Percentiles rank a stretch among this genome's conserved stretches.
Evolutionary conservation across 2,329 filamentous ascomycete genomes (phyloP).

Genomic region (Dactylellina drechsleri): DNA sequence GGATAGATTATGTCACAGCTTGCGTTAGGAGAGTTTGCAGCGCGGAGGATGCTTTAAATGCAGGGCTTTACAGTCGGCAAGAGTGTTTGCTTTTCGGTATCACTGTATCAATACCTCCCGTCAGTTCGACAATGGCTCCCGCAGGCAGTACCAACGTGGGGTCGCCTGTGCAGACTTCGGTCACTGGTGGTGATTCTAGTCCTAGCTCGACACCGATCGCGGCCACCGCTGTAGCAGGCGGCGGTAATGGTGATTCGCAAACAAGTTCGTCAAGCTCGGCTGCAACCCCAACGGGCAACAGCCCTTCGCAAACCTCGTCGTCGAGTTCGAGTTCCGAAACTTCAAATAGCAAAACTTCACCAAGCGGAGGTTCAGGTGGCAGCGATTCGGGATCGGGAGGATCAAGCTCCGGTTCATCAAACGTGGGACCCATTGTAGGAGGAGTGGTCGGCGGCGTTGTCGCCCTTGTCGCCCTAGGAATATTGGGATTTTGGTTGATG

Average conservation of each 20-base stretch:
- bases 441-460: slow-evolving; percentile 21
- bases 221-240: neutral
- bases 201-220: no score
- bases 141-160: no score
- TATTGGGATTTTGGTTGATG: slow-evolving; percentile 18
- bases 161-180: no score
- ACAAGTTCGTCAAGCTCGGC: neutral
- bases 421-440: slow-evolving; percentile 21
- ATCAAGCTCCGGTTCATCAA: slow-evolving; percentile 1
- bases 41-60: slow-evolving; percentile 2
- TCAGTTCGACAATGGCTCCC: slow-evolving; percentile 9
- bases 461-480: slow-evolving; percentile 11
- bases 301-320: neutral
- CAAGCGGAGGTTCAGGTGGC: neutral
- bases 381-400: neutral
- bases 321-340: slow-evolving; percentile 8
- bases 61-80: slow-evolving; percentile 3
- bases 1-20: slow-evolving; percentile 43
- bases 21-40: slow-evolving; percentile 27
- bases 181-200: no score
- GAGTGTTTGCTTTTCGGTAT: slow-evolving; percentile 15
- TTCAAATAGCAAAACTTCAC: neutral
- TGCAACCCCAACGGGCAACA: neutral
- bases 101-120: slow-evolving; percentile 13
- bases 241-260: neutral